These are phyloP conservation scores for Russula foetens DNA, from an alignment of 768 basidiomycete genomes.

Conservation along the genomic window DNA sequence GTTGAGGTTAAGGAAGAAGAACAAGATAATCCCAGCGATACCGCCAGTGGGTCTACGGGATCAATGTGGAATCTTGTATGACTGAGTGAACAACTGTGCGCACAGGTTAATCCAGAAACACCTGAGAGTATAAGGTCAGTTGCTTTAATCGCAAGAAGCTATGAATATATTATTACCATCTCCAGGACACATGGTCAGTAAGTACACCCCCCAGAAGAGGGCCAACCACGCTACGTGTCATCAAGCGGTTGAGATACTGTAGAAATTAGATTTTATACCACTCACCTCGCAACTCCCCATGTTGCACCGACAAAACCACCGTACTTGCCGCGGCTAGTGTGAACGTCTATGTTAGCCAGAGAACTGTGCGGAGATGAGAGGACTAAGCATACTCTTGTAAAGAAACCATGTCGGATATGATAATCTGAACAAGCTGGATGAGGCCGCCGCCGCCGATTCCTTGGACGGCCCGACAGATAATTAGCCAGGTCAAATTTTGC, in stretches of 20 bases:
- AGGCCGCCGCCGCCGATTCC: constrained; percentile 82
- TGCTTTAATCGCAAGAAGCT: neutral
- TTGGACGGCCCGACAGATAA: constrained; percentile 69
- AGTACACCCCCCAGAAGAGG: constrained; percentile 78
- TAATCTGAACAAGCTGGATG: constrained; percentile 68
- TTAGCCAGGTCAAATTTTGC: constrained; percentile 70
- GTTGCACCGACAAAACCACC: constrained; percentile 70
- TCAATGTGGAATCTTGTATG: neutral
- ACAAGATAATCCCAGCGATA: constrained; percentile 49
- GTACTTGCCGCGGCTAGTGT: constrained; percentile 63
- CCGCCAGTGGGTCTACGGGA: constrained; percentile 63
- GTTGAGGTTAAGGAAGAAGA: constrained; percentile 74
- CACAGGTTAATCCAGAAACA: constrained; percentile 75
- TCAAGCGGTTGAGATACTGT: neutral
- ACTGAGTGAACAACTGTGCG: constrained; percentile 16
- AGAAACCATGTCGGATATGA: constrained; percentile 76
- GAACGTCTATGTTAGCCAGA: neutral
- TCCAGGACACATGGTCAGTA: constrained; percentile 68
- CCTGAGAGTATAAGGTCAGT: constrained; percentile 28
- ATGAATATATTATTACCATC: constrained; percentile 44
- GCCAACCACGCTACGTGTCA: constrained; percentile 45
- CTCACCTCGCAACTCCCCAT: constrained; percentile 58
- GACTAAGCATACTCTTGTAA: constrained; percentile 52
- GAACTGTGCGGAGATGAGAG: neutral
- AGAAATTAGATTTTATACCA: neutral